Conservation (phyloP, 2,329 filamentous ascomycete genomes). For the Byssothecium circinans region DNA sequence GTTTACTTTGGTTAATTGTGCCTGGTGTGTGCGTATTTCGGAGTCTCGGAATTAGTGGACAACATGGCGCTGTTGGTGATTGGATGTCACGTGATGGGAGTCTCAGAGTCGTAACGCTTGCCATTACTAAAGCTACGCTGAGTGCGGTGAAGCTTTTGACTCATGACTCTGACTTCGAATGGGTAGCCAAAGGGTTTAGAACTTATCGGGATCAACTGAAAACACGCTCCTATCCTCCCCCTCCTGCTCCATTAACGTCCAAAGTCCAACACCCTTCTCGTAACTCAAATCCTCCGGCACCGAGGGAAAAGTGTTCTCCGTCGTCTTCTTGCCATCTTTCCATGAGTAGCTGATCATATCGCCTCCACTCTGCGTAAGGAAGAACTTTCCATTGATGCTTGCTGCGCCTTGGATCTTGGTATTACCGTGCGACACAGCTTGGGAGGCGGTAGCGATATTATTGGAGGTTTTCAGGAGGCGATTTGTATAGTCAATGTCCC, state of each 20-base stretch:
- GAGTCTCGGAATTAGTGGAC: too few relatives aligned
- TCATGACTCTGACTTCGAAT: too few relatives aligned
- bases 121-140: too few relatives aligned
- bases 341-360: constrained; percentile 9
- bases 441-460: constrained; percentile 10
- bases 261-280: constrained; percentile 16
- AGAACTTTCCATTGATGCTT: constrained; percentile 13
- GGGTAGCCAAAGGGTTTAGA: not conserved
- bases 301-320: constrained; percentile 2
- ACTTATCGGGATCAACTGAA: constrained; percentile 11
- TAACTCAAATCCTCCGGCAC: constrained; percentile 16
- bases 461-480: constrained; percentile 10
- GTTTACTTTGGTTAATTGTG: too few relatives aligned
- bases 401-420: constrained; percentile 15
- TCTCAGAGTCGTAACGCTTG: too few relatives aligned
- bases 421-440: constrained; percentile 13
- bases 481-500: constrained; percentile 13
- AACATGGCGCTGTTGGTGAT: too few relatives aligned
- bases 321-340: constrained; percentile 10
- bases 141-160: too few relatives aligned
- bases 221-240: constrained; percentile 10
- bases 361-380: constrained; percentile 14
- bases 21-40: too few relatives aligned
- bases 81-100: too few relatives aligned
- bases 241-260: constrained; percentile 12